phyloP scores from a whole-genome alignment of 192 early-diverging fungal species.

The Oehlia diaphana region DNA sequence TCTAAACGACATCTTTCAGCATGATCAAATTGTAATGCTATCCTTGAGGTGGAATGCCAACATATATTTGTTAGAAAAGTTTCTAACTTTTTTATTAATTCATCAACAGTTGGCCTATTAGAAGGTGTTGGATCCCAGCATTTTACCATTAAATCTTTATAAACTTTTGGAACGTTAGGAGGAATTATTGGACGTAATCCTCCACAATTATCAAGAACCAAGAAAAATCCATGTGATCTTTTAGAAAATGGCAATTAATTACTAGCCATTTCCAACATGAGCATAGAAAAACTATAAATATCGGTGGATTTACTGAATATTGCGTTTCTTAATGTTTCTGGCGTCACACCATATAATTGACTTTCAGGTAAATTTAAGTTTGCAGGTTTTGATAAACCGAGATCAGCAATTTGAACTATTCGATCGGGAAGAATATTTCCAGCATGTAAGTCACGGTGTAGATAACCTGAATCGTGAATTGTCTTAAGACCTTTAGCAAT shows the following conservation, averaged over 20 bases:
- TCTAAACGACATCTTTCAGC: no score
- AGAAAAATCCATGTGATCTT: background rate
- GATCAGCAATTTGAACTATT: background rate
- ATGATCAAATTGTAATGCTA: no score
- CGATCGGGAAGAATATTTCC: background rate
- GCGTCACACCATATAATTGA: conserved; percentile 32
- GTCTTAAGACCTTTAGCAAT: background rate
- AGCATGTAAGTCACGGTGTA: background rate
- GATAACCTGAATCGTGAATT: background rate
- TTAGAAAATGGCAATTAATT: conserved; percentile 32
- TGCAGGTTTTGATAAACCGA: background rate
- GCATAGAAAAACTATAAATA: conserved; percentile 34
- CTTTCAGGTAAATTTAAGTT: background rate
- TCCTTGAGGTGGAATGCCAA: no score
- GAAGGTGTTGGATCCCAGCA: no score
- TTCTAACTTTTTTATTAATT: no score
- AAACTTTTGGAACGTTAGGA: no score
- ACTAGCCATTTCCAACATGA: conserved; percentile 32
- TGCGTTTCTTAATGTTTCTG: conserved; percentile 32
- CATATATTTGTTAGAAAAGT: no score
- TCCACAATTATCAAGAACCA: background rate
- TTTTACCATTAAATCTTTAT: no score
- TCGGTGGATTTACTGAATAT: conserved; percentile 36
- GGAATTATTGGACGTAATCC: background rate
- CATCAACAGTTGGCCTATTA: no score